Evolutionary conservation across 805 yeast species (phyloP).

Genomic region (Tetrapisispora iriomotensis): DNA sequence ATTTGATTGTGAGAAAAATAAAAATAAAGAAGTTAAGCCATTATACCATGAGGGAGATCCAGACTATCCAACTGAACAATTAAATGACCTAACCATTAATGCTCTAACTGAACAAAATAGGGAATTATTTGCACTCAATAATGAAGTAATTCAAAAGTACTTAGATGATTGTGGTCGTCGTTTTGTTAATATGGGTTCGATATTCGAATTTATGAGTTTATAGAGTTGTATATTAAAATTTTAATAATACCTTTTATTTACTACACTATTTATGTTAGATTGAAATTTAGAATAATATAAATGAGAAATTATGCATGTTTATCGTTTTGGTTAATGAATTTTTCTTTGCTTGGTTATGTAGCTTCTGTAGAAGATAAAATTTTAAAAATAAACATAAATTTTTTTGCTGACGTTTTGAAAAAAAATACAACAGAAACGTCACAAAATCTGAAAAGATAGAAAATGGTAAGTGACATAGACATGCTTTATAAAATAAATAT

Average conservation of each 20-base stretch:
- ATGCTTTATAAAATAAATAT: too few species aligned
- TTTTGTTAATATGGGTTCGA: constrained; percentile 72
- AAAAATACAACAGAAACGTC: neutral
- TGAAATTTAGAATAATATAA: too few species aligned
- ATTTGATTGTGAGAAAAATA: constrained; percentile 76
- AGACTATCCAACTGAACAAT: constrained; percentile 26
- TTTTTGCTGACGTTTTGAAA: too few species aligned
- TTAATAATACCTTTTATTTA: neutral
- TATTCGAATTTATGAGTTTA: constrained; percentile 54
- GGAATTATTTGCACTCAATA: constrained; percentile 42
- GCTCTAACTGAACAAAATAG: constrained; percentile 78
- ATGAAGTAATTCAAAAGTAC: constrained; percentile 59
- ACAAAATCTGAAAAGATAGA: neutral
- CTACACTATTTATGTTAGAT: too few species aligned
- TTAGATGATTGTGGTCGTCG: constrained; percentile 77
- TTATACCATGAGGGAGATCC: constrained; percentile 33
- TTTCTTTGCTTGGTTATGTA: too few species aligned
- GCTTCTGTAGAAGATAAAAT: too few species aligned
- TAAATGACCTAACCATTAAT: constrained; percentile 44
- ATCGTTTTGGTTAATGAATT: too few species aligned
- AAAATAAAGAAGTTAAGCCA: constrained; percentile 45
- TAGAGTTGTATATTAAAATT: neutral
- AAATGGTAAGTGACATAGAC: neutral
- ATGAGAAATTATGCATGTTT: too few species aligned
- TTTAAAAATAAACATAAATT: too few species aligned